Conservation (phyloP, 2,329 filamentous ascomycete genomes). For the Aspergillus phoenicis region DNA sequence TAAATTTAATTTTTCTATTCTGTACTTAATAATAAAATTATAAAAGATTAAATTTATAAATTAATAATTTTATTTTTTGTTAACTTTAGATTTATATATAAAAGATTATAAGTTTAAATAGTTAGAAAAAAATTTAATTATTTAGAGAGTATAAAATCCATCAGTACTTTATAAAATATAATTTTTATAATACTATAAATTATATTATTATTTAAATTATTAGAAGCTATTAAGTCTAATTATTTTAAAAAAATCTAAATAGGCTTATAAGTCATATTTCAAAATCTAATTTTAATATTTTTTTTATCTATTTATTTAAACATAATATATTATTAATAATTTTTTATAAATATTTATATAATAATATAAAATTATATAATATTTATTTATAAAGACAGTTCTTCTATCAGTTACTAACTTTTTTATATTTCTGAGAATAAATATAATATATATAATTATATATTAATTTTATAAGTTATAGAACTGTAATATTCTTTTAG, state of each 20-base stretch:
- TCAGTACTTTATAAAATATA: not conserved
- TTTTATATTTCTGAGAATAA: not conserved
- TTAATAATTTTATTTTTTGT: not conserved
- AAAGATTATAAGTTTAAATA: not conserved
- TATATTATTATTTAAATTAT: not conserved
- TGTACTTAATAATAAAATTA: slow-evolving; percentile 1
- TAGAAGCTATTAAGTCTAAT: not conserved
- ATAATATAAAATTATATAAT: no score
- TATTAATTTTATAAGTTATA: no score
- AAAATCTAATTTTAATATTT: not conserved
- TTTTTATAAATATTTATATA: not conserved
- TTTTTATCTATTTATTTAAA: not conserved
- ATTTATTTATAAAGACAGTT: not conserved
- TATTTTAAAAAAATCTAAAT: no score
- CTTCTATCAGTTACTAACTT: not conserved
- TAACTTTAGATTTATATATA: not conserved
- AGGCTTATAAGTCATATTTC: not conserved
- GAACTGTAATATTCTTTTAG: no score
- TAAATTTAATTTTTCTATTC: not conserved
- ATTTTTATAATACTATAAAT: not conserved
- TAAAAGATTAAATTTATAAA: not conserved
- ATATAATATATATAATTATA: not conserved
- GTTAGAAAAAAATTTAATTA: not conserved
- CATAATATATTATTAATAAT: not conserved
- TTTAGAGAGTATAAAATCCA: not conserved